Evolutionary conservation across 106 monocot species (phyloP), one percentile per base, ranked within the genome.

Genomic region (Dendrobium officinale): DNA sequence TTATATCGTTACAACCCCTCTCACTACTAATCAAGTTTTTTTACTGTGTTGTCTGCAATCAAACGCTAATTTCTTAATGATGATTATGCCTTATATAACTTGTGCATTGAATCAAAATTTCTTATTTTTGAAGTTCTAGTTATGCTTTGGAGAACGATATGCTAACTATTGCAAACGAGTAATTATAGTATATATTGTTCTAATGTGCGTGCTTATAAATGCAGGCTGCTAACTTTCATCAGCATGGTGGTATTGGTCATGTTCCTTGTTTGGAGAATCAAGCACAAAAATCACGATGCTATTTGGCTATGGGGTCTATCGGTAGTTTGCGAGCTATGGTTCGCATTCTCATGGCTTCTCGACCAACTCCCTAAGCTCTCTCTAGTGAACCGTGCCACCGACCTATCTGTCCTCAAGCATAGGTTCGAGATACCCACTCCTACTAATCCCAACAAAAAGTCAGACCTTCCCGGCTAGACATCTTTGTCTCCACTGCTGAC

Each of bases 221-320:
- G 13, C 64, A 90, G 90, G 80, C 72, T 93, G 61, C 78, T 90
- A 8, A 82, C 87, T 27, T 56, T 89, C 4, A 31, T 91, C 66
- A 86, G 93, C 9, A n/a, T 90, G 26, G 79, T 79, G 13, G 88
- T 79, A 1, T 54, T 92, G 6, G 79, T 17, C 22, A 70, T 90
- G 41, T 92, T 90, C 75, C 77, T 92, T 6, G 20, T 79, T 18
- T 93, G 90, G 93, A 42, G 93, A 45, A 77, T 93, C 31, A 79
- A 6, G 55, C 85, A 90, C 76, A 87, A 85, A 29, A 93, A 93
- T 66, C 58, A 72, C 0, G 88, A 93, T 2, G 93, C 90, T 0
- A 42, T 85, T 26, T 93, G 93, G 90, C 88, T 93, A 4, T 93
- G 88, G 90, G 93, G 88, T 4, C 90, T 90, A 80, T 91, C 90